These are phyloP conservation scores for Rhynchospora tenuis DNA, from an alignment of 176 grass and related monocot genomes.

Conservation along the genomic window DNA sequence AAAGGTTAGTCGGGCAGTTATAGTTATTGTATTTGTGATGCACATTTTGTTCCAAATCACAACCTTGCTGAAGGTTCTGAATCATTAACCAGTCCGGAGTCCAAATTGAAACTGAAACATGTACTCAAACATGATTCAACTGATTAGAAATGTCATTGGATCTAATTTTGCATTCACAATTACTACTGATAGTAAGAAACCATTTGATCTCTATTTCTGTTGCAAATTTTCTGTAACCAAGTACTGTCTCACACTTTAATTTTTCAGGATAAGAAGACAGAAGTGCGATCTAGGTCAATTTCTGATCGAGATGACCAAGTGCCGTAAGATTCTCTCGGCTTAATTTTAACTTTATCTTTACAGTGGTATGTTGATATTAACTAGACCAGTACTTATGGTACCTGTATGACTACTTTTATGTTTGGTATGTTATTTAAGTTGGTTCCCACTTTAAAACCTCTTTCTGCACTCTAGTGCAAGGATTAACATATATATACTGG, in stretches of 20 bases:
- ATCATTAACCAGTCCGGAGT: neutral
- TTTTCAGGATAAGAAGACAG: constrained; percentile 4
- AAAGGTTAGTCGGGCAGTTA: no score
- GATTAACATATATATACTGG: no score
- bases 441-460: no score
- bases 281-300: neutral
- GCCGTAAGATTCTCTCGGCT: neutral
- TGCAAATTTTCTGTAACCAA: neutral
- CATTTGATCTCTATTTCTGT: neutral
- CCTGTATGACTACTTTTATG: neutral
- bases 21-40: no score
- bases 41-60: no score
- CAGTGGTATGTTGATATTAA: neutral
- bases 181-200: neutral
- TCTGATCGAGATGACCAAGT: neutral
- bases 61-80: neutral
- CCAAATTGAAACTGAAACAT: neutral
- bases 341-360: neutral
- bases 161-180: neutral
- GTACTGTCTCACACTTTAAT: neutral
- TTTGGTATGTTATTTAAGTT: neutral
- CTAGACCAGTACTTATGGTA: neutral
- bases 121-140: neutral
- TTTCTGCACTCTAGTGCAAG: no score
- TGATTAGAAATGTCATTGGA: neutral